Percentiles rank a stretch among this genome's conserved stretches.
These are phyloP conservation scores for Aspergillus udagawae DNA, from an alignment of 2,329 filamentous ascomycete genomes.

Conservation along the genomic window DNA sequence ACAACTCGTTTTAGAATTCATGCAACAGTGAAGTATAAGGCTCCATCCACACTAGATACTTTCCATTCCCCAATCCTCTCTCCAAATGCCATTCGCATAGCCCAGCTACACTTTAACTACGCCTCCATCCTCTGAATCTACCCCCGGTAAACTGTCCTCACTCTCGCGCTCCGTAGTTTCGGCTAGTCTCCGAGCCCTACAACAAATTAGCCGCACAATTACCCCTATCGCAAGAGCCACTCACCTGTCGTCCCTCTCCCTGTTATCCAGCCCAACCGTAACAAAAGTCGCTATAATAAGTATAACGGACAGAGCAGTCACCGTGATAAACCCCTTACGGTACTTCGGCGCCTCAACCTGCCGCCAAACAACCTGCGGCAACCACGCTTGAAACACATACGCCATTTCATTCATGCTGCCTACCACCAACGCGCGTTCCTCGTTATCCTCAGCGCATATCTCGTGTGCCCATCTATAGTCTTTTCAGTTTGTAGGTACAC, in stretches of 20 bases:
- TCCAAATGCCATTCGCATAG: too few species aligned
- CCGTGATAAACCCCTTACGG: constrained; percentile 57
- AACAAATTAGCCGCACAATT: not conserved
- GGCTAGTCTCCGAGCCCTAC: not conserved
- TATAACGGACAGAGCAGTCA: constrained; percentile 45
- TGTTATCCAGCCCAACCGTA: constrained; percentile 26
- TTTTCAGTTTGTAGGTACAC: not conserved
- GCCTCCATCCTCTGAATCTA: not conserved
- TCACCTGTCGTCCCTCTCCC: not conserved
- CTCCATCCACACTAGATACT: too few species aligned
- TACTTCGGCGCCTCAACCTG: constrained; percentile 60
- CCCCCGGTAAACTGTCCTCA: not conserved
- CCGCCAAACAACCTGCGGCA: constrained; percentile 64
- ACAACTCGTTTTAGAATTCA: too few species aligned
- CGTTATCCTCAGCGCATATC: constrained; percentile 54
- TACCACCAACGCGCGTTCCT: constrained; percentile 64
- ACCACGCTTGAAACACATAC: constrained; percentile 66
- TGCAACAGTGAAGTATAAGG: too few species aligned
- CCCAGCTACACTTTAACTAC: not conserved
- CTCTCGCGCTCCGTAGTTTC: not conserved
- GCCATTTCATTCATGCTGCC: constrained; percentile 66
- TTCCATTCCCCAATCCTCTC: too few species aligned
- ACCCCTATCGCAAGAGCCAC: not conserved
- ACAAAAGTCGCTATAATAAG: constrained; percentile 51
- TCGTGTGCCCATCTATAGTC: constrained; percentile 49